Percentiles rank a stretch among this genome's conserved stretches.
phyloP scores from a whole-genome alignment of 2,329 filamentous ascomycete species.

The Blastomyces parvus region DNA sequence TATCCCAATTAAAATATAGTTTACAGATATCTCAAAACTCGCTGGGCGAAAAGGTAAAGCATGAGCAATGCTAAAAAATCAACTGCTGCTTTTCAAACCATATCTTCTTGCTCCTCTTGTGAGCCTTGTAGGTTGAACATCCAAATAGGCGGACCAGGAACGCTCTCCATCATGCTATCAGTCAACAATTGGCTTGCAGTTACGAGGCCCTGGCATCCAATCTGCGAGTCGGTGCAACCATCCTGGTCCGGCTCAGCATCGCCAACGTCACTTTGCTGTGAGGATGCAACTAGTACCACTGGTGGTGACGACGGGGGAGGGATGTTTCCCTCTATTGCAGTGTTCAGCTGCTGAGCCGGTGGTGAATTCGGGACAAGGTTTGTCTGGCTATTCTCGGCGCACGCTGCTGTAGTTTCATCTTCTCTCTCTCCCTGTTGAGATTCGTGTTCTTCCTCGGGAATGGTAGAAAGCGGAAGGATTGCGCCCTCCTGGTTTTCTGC shows the following conservation, averaged over 20 bases:
- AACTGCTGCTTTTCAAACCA: not conserved
- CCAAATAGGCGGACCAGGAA: constrained; percentile 33
- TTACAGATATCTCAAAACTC: not conserved
- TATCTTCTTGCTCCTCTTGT: constrained; percentile 19
- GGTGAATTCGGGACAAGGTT: constrained; percentile 35
- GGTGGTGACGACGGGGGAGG: constrained; percentile 20
- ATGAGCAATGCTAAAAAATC: not conserved
- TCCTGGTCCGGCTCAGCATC: constrained; percentile 11
- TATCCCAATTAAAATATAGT: not conserved
- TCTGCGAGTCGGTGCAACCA: constrained; percentile 5
- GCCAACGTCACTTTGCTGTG: constrained; percentile 22
- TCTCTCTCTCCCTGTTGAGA: not conserved
- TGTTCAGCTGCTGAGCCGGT: constrained; percentile 6
- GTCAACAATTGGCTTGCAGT: constrained; percentile 31
- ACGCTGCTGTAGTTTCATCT: constrained; percentile 14
- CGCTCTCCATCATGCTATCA: constrained; percentile 37
- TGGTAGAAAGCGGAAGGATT: constrained; percentile 6
- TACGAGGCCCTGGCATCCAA: constrained; percentile 18
- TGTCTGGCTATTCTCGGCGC: constrained; percentile 20
- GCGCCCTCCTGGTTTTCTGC: not conserved
- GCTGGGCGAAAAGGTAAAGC: not conserved
- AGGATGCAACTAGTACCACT: constrained; percentile 35
- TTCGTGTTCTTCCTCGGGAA: not conserved
- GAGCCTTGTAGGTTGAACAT: constrained; percentile 32
- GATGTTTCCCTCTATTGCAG: constrained; percentile 11